These are phyloP conservation scores for Skeletonema tropicum DNA, from an alignment of 108 stramenopile species.

Conservation along the genomic window DNA sequence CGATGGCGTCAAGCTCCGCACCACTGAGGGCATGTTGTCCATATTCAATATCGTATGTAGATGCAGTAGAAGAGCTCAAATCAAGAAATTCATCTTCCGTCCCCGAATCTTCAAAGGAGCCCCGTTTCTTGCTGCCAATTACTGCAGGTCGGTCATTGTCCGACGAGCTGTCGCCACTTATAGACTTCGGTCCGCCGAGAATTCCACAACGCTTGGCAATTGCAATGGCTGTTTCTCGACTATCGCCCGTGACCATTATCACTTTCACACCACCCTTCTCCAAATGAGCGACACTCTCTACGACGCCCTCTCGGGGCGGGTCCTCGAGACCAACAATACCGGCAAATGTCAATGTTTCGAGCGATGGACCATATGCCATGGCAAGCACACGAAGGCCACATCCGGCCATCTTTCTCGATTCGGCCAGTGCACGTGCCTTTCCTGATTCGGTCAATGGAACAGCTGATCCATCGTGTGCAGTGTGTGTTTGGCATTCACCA, in stretches of 20 bases:
- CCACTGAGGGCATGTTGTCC: conserved; percentile 66
- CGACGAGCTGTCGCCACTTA: conserved; percentile 30
- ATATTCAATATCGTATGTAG: conserved; percentile 50
- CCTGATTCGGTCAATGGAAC: conserved; percentile 58
- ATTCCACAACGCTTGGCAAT: conserved; percentile 91
- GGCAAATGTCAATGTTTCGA: conserved; percentile 79
- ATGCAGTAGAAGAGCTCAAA: conserved; percentile 18
- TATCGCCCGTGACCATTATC: conserved; percentile 98
- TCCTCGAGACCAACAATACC: conserved; percentile 94
- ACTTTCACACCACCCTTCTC: conserved; percentile 88
- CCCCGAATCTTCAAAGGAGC: neutral
- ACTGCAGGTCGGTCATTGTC: conserved; percentile 9
- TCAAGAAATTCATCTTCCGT: conserved; percentile 19
- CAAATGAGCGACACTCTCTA: conserved; percentile 75
- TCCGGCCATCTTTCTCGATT: conserved; percentile 79
- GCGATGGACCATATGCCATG: conserved; percentile 75
- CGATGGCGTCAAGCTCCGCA: conserved; percentile 79
- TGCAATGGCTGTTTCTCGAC: conserved; percentile 93
- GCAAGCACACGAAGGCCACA: conserved; percentile 91
- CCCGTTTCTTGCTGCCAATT: neutral
- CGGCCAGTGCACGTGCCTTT: conserved; percentile 48
- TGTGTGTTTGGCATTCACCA: conserved; percentile 71
- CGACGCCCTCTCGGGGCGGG: conserved; percentile 89
- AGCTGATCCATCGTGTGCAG: conserved; percentile 59
- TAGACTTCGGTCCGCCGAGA: conserved; percentile 50